Conservation (phyloP, 768 basidiomycete species). For the Termitomyces sp. region DNA sequence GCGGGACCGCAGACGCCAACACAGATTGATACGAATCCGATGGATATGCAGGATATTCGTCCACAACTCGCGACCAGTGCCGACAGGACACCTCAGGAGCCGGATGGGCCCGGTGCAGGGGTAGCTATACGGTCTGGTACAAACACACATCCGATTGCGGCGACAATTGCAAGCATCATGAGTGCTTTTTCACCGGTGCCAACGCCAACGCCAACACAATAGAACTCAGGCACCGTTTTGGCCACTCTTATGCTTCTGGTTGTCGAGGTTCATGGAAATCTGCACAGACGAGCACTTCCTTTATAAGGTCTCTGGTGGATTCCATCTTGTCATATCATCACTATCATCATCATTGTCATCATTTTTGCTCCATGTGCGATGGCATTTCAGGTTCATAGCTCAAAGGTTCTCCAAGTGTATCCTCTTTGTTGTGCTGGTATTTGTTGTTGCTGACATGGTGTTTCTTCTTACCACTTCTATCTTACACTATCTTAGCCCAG, state of each 20-base stretch:
- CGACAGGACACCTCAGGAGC: constrained; percentile 1
- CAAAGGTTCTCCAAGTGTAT: neutral
- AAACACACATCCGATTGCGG: constrained; percentile 30
- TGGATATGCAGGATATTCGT: constrained; percentile 5
- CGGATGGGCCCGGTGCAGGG: neutral
- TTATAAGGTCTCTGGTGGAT: neutral
- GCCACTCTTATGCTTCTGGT: neutral
- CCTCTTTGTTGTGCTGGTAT: neutral
- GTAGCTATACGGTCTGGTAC: constrained; percentile 8
- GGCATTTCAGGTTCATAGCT: neutral
- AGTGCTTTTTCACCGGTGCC: constrained; percentile 49
- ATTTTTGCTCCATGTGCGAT: neutral
- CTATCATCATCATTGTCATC: neutral
- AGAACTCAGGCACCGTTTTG: neutral
- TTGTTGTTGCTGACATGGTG: neutral
- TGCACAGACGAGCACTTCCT: neutral
- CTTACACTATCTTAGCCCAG: neutral
- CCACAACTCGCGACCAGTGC: constrained; percentile 3
- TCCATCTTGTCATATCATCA: neutral
- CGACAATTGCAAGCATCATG: constrained; percentile 67
- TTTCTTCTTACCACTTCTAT: neutral
- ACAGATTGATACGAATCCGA: constrained; percentile 1
- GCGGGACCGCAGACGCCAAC: neutral
- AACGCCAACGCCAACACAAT: constrained; percentile 11
- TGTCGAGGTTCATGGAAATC: neutral